These are phyloP conservation scores for Apiospora pterosperma DNA, from an alignment of 2,329 filamentous ascomycete genomes.

Conservation along the genomic window DNA sequence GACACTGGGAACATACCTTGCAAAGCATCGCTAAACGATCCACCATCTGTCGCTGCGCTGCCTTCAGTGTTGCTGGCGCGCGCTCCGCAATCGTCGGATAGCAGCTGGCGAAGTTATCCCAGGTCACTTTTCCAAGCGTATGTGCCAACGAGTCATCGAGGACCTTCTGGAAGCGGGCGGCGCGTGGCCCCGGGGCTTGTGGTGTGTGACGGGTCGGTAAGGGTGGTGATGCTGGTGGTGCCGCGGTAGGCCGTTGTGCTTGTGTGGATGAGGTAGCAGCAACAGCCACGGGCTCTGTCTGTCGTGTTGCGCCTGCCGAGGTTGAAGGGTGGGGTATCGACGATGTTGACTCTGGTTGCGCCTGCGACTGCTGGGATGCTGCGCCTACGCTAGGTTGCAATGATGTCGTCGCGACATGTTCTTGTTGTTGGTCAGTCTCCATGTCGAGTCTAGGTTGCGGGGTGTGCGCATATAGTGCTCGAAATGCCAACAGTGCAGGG, in stretches of 20 bases:
- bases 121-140: conserved; percentile 53
- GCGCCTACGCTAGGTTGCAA: neutral
- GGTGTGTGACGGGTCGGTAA: conserved; percentile 39
- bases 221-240: conserved; percentile 30
- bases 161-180: conserved; percentile 49
- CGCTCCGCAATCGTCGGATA: conserved; percentile 56
- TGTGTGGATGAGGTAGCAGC: conserved; percentile 7
- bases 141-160: conserved; percentile 49
- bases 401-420: conserved; percentile 1
- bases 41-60: conserved; percentile 58
- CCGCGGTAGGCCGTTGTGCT: neutral
- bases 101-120: conserved; percentile 56
- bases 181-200: conserved; percentile 53
- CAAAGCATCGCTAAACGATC: conserved; percentile 52
- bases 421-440: neutral
- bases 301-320: conserved; percentile 6
- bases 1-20: conserved; percentile 31
- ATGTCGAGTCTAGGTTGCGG: neutral
- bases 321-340: neutral
- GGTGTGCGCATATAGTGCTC: neutral
- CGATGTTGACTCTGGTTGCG: conserved; percentile 5
- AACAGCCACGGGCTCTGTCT: conserved; percentile 13
- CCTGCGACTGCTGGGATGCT: neutral
- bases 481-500: neutral
- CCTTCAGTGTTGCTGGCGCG: conserved; percentile 47